Base-by-base conservation (phyloP, 768 basidiomycete genomes). In the Podaxis pistillaris region DNA sequence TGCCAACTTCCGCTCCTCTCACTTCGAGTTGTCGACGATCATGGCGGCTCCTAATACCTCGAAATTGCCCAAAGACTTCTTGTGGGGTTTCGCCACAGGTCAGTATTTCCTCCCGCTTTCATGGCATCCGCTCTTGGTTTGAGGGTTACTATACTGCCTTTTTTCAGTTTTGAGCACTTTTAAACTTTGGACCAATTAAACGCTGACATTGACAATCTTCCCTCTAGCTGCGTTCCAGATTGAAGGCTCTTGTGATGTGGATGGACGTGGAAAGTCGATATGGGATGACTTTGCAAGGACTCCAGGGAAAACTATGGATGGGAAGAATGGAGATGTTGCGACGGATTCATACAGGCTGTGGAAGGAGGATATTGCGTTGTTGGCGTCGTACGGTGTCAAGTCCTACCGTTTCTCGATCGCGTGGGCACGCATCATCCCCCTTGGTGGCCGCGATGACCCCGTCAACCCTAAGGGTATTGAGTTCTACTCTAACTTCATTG, bases 321-420 rank as follows among this genome's bases (percentile, higher is more conserved):
- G 89, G 3, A 71, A 79, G 53, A 79, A 85, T 70, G 89, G 88
- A 6, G 87, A 89, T 68, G 82, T 86, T 56, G 88, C 90, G 5
- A 89, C 87, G 52, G 86, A 88, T 72, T 89, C 88, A 12, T 88
- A 89, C 75, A 79, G 78, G 58, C 76, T 83, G 63, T 91, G 87
- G 86, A 81, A 81, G 63, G 83, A 88, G 65, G 89, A 91, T 69
- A 72, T 89, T 40, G 81, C 80, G 37, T 76, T 91, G 44, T 77
- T 93, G 66, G 79, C 78, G 26, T 67, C 78, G 38, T 88, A 90
- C 65, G 87, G 88, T 37, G 85, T 87, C 53, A 89, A 87, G 67
- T 75, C 87, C 2, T 92, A 91, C 75, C 83, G 90, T 22, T 91
- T 93, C 75, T 90, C 88, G 3, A 77, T 93, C 58, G 79, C 89